Evolutionary conservation across 768 basidiomycete species (phyloP), one percentile per base, ranked within the genome.

Genomic region (Fistulinella prunicolor): DNA sequence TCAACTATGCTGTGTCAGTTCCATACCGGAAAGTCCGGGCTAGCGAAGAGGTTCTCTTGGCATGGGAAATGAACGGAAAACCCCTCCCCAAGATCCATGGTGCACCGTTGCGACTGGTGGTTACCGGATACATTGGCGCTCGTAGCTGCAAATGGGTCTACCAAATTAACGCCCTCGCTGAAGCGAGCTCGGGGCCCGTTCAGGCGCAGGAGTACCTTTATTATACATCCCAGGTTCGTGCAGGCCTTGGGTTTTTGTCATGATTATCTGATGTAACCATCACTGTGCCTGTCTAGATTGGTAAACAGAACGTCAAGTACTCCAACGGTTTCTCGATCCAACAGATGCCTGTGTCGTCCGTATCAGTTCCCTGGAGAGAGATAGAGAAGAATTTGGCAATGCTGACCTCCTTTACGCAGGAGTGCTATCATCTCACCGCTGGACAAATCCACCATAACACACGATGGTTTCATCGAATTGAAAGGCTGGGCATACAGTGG

Each of bases 281-380:
- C n/a, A n/a, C n/a, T n/a, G n/a, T n/a, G n/a, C n/a, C n/a, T n/a
- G 16, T 44, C 8, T 13, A 56, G 55, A 56, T 47, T 2, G 48
- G 78, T 19, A 80, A 80, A 60, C 77, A 80, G 47, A 80, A 81
- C 49, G 61, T 64, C 6, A 72, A 70, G 50, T 76, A 74, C 42
- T 78, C 76, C 21, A 78, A 75, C 56, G 79, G 79, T 5, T 80
- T 80, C 58, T 77, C 77, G 4, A 81, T 81, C 50, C 73, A 75
- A 51, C 72, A 77, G 43, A 80, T 81, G 78, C 79, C 78, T 3
- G 79, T 81, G 6, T 80, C 79, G 76, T 78, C 35, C 24, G 77
- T 71, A 8, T 23, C 14, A 52, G 8, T 28, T 16, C 12, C 21
- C 14, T 32, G 6, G 17, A 9, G 2, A n/a, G 9, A 23, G 4